Base-by-base conservation (phyloP, 805 yeast genomes). In the Teunomyces barrocoloradensis region DNA sequence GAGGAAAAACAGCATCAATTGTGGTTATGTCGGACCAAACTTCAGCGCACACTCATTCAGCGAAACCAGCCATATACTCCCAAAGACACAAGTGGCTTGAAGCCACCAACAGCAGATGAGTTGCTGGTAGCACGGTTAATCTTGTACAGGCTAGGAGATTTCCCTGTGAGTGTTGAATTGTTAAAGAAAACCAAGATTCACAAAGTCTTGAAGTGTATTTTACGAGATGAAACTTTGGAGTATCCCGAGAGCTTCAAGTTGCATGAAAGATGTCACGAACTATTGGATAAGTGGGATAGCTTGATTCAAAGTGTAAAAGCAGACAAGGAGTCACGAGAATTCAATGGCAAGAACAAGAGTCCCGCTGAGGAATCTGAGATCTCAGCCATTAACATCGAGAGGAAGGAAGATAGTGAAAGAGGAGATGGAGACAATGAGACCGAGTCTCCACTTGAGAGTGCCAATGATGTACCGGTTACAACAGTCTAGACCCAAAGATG, bases 151-250 rank as follows among this genome's bases (percentile, higher is more conserved):
- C 58, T 79, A 18, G 73, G 68, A 20, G 72, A 70, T 13, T 73
- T 76, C 48, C 70, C 77, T 1, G 69, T 78, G 30, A 66, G 58
- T 25, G 59, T 65, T 17, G 73, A 71, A 12, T 56, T 77, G 17
- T 64, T 79, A 48, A 66, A 63, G 42, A 60, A 61, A 18, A 75
- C 82, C 12, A 79, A 77, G 53, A 63, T 79, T 44, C 81, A 78
- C 55, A 79, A 79, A 57, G 82, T 79, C 1, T 57, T 79, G 49
- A 76, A 73, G 56, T 78, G 79, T 46, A 75, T 79, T 17, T 49
- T 69, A 43, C 69, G 68, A 47, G 67, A 69, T 49, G 65, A 64
- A 23, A 63, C 63, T 30, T 63, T 77, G 51, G 73, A 66, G 49
- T 68, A 72, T 49, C 67, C 72, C 11, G 71, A 74, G 33, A 74